Percentiles rank a stretch among this genome's conserved stretches.
Conservation (phyloP, 176 grass and related monocot species). For the Bromus sterilis region DNA sequence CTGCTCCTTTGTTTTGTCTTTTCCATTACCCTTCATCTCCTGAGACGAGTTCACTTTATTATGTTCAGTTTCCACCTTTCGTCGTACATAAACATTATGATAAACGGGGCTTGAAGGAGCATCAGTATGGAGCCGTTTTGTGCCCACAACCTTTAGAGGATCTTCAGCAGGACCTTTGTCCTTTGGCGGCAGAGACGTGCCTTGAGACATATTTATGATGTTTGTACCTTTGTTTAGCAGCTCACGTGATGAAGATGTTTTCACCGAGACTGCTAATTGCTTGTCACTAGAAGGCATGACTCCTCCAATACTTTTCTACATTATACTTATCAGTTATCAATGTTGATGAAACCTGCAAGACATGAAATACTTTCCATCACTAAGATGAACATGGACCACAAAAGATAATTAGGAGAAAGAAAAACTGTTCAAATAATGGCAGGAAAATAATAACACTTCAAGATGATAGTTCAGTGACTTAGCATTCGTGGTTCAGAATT, state of each 20-base stretch:
- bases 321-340: neutral
- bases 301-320: constrained; percentile 6
- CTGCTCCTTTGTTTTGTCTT: constrained; percentile 29
- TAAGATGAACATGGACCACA: constrained; percentile 4
- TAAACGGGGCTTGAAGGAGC: constrained; percentile 39
- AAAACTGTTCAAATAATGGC: neutral
- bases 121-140: constrained; percentile 42
- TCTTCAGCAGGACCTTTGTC: constrained; percentile 38
- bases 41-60: constrained; percentile 43
- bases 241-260: constrained; percentile 30
- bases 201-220: constrained; percentile 33
- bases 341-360: constrained; percentile 17
- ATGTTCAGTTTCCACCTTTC: constrained; percentile 59
- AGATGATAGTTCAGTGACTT: neutral
- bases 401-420: neutral
- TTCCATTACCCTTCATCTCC: constrained; percentile 37
- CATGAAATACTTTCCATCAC: constrained; percentile 5
- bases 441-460: neutral
- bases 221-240: constrained; percentile 35
- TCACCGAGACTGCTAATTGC: constrained; percentile 22
- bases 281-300: constrained; percentile 41
- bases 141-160: constrained; percentile 18
- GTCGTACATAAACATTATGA: constrained; percentile 74
- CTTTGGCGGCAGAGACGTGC: constrained; percentile 31
- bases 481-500: neutral